phyloP scores from a whole-genome alignment of 2,329 filamentous ascomycete species.

The Colletotrichum abscissum region DNA sequence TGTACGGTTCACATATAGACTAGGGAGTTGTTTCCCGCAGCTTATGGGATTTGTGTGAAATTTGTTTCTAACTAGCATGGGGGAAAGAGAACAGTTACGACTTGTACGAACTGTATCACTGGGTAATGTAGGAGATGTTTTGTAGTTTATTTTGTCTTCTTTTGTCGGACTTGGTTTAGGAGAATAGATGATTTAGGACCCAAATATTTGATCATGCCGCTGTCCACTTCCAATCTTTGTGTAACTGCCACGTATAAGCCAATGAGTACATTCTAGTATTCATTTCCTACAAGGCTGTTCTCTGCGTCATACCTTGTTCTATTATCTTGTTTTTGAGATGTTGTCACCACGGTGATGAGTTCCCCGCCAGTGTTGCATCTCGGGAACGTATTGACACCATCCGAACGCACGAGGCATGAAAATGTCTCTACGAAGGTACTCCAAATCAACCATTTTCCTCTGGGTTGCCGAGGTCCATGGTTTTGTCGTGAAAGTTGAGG shows the following conservation, averaged over 20 bases:
- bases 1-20: not conserved
- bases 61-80: constrained; percentile 2
- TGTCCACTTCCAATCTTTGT: not conserved
- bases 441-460: too few species aligned
- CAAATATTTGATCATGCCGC: not conserved
- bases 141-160: constrained; percentile 24
- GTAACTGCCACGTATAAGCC: not conserved
- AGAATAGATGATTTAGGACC: constrained; percentile 10
- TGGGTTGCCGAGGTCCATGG: too few species aligned
- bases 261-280: not conserved
- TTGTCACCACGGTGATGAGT: not conserved
- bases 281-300: not conserved
- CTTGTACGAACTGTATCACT: constrained; percentile 14
- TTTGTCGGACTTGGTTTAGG: constrained; percentile 9
- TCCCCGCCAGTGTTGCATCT: too few species aligned
- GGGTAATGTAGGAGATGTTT: constrained; percentile 15
- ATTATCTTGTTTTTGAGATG: too few species aligned
- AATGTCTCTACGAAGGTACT: too few species aligned
- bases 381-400: too few species aligned
- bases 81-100: constrained; percentile 12
- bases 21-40: not conserved
- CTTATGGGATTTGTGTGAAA: constrained; percentile 6
- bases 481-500: too few species aligned
- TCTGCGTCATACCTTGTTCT: too few species aligned
- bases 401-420: too few species aligned